Base-by-base conservation (phyloP, 2,329 filamentous ascomycete genomes). In the Paecilomyces sp. region DNA sequence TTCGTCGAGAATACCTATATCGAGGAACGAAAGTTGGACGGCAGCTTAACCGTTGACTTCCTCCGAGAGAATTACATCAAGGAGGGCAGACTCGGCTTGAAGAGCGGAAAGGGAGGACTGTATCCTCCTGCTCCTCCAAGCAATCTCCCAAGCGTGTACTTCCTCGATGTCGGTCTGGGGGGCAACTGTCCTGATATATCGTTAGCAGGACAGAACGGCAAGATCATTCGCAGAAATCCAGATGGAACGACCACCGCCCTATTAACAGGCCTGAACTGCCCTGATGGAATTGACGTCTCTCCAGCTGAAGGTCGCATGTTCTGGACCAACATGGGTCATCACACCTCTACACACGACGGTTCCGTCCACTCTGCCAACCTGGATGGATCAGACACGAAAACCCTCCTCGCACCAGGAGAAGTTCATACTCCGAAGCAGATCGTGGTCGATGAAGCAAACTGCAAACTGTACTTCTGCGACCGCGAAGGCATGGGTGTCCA, bases 1-100 rank as follows among this genome's bases (percentile, higher is more conserved):
- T 75, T 80, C 59, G 83, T 84, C 58, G 82, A 85, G 61, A 67
- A 81, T 33, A 78, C 83, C 62, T 84, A 84, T 62, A 73, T 83
- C 59, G 63, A 75, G 2, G 81, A 84, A 63, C 76, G 79, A 1
- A 71, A 73, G 0, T 68, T 83, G 0, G 63, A 71, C 1, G 61
- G 67, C 0, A 63, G 62, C 3, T 66, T 72, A 8, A 76, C 79
- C 0, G 72, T 82, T 2, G 72, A 81, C 56, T 83, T 72, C 66
- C 68, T 84, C 7, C 69, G 75, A 3, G 67, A 72, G 12, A 70
- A 78, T 15, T 84, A 79, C 63, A 68, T 84, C 57, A 66, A 76
- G 9, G 61, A 78, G 28, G 80, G 79, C 2, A 77, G 72, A n/a
- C 68, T 83, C 5, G 34, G 34, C 34, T n/a, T 41, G 12, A 41